phyloP scores from a whole-genome alignment of 257 asterid species.

The Orobanche coerulescens region DNA sequence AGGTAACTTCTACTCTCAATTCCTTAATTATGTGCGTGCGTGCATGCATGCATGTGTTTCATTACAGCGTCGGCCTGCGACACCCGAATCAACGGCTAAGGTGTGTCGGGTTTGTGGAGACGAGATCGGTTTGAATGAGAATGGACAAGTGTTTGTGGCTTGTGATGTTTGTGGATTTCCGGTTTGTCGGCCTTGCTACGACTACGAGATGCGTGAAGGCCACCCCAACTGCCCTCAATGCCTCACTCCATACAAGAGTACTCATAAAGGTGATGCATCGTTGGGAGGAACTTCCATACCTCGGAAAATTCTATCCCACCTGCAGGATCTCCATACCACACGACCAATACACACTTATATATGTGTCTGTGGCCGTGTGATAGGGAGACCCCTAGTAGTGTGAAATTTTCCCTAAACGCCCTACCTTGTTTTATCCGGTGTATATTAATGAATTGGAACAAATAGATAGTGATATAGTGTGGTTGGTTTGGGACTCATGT shows the following conservation, averaged over 20 bases:
- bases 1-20: neutral
- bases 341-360: too few species aligned
- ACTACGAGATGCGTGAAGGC: slow-evolving; percentile 71
- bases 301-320: too few species aligned
- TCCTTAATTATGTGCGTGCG: neutral
- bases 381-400: too few species aligned
- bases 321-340: too few species aligned
- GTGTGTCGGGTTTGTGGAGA: slow-evolving; percentile 61
- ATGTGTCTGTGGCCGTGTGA: too few species aligned
- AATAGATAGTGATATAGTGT: neutral
- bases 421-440: too few species aligned
- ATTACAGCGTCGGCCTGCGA: slow-evolving; percentile 22
- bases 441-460: too few species aligned
- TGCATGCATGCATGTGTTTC: too few species aligned
- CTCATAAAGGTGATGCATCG: slow-evolving; percentile 71
- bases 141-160: slow-evolving; percentile 47
- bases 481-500: neutral
- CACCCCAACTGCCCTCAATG: slow-evolving; percentile 69
- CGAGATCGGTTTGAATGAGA: slow-evolving; percentile 47
- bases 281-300: too few species aligned
- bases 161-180: slow-evolving; percentile 66
- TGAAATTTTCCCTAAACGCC: too few species aligned
- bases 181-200: slow-evolving; percentile 68
- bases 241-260: slow-evolving; percentile 50
- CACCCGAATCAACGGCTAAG: slow-evolving; percentile 20